A percentile compares a stretch with the other conserved stretches of the same genome.
These are phyloP conservation scores for Trichoderma sp. DNA, from an alignment of 2,329 filamentous ascomycete genomes.

Conservation along the genomic window DNA sequence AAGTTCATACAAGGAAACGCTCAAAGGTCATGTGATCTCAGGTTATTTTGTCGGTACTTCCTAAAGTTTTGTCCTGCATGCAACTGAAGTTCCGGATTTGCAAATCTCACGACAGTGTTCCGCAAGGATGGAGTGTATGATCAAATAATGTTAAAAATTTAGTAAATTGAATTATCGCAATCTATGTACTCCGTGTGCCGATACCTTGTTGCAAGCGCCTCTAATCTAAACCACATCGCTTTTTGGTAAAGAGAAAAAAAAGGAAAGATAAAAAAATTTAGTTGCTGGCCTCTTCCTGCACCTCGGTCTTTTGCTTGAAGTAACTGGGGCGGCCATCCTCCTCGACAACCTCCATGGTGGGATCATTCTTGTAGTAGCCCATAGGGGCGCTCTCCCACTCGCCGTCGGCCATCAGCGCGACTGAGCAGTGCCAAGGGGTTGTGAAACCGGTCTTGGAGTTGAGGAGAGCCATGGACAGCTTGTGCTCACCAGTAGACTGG, in stretches of 20 bases:
- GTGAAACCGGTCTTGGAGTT: conserved; percentile 51
- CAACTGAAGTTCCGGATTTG: not conserved
- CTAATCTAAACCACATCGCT: not conserved
- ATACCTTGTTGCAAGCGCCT: not conserved
- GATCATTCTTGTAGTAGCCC: conserved; percentile 45
- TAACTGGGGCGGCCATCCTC: conserved; percentile 51
- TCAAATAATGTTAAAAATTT: not conserved
- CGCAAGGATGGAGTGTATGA: not conserved
- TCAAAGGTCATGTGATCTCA: too few relatives aligned
- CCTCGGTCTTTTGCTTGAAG: conserved; percentile 50
- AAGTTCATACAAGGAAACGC: too few relatives aligned
- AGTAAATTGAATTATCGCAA: not conserved
- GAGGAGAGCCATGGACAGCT: conserved; percentile 55
- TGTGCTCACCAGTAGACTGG: conserved; percentile 51
- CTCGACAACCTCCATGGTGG: conserved; percentile 50
- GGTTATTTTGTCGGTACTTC: too few relatives aligned
- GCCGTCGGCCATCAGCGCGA: conserved; percentile 49
- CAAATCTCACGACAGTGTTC: not conserved
- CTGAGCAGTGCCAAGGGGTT: conserved; percentile 58
- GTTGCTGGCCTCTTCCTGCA: not conserved
- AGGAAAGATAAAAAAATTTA: not conserved
- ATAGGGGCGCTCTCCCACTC: conserved; percentile 46
- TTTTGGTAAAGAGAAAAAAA: not conserved
- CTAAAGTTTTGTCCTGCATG: not conserved
- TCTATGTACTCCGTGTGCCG: not conserved